phyloP scores from a whole-genome alignment of 768 basidiomycete species.

The Mycena galopus region DNA sequence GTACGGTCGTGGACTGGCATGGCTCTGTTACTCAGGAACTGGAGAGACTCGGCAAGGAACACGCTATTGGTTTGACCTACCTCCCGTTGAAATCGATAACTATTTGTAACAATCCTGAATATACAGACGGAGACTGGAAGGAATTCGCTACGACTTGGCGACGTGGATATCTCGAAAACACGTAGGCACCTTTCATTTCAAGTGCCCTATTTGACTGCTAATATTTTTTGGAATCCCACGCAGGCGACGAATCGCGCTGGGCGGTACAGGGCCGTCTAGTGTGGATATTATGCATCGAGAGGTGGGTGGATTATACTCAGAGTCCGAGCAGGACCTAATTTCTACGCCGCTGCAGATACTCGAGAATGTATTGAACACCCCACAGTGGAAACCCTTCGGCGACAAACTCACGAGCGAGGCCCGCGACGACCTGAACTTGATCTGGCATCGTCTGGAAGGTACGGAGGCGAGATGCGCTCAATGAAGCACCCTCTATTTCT shows the following conservation, averaged over 20 bases:
- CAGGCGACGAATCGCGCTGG: conserved; percentile 59
- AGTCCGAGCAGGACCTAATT: background rate
- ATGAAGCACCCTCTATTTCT: too few relatives aligned
- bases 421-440: conserved; percentile 58
- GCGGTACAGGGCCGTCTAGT: conserved; percentile 61
- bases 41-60: conserved; percentile 43
- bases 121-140: conserved; percentile 54
- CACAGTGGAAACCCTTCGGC: conserved; percentile 66
- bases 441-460: conserved; percentile 76
- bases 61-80: conserved; percentile 42
- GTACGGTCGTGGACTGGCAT: conserved; percentile 65
- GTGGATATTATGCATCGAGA: conserved; percentile 70
- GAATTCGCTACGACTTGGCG: conserved; percentile 72
- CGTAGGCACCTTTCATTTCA: conserved; percentile 47
- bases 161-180: conserved; percentile 59
- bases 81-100: background rate
- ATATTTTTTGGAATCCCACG: too few relatives aligned
- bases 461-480: too few relatives aligned
- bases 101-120: background rate
- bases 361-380: conserved; percentile 62
- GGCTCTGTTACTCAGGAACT: conserved; percentile 50
- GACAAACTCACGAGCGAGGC: conserved; percentile 57
- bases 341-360: conserved; percentile 59
- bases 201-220: background rate
- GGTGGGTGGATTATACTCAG: conserved; percentile 44